Percentiles rank a stretch among this genome's conserved stretches.
Conservation (phyloP, 495 filamentous ascomycete species). For the Bombardia bombarda region DNA sequence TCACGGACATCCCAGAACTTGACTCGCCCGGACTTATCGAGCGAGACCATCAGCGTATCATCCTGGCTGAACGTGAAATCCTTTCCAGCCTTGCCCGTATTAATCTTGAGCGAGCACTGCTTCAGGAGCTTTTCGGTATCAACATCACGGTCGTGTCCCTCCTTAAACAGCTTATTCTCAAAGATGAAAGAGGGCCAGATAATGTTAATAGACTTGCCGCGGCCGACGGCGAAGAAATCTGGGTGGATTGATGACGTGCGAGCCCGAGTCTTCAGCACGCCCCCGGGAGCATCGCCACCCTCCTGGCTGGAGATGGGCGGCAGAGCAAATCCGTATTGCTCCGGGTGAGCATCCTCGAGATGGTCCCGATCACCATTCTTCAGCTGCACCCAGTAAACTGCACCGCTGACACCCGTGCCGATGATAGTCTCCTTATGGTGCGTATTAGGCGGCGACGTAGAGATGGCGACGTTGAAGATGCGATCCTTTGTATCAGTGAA, state of each 20-base stretch:
- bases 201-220: conserved; percentile 91
- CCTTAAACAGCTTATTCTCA: conserved; percentile 58
- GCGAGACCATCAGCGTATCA: conserved; percentile 85
- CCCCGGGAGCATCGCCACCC: conserved; percentile 67
- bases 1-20: conserved; percentile 95
- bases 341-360: conserved; percentile 61
- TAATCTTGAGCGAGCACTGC: conserved; percentile 81
- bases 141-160: conserved; percentile 62
- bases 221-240: conserved; percentile 88
- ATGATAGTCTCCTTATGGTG: conserved; percentile 67
- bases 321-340: conserved; percentile 72
- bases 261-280: conserved; percentile 91
- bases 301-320: conserved; percentile 69
- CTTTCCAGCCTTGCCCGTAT: conserved; percentile 95
- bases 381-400: conserved; percentile 85
- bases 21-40: conserved; percentile 90
- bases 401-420: conserved; percentile 85
- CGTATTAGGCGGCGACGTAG: conserved; percentile 45
- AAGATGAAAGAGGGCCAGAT: conserved; percentile 74
- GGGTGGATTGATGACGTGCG: conserved; percentile 79
- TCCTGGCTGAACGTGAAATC: conserved; percentile 97
- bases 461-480: conserved; percentile 87
- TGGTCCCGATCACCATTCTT: conserved; percentile 62
- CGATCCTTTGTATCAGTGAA: conserved; percentile 83
- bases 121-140: conserved; percentile 80